These are phyloP conservation scores for Russula virescens DNA, from an alignment of 768 basidiomycete genomes.

Conservation along the genomic window DNA sequence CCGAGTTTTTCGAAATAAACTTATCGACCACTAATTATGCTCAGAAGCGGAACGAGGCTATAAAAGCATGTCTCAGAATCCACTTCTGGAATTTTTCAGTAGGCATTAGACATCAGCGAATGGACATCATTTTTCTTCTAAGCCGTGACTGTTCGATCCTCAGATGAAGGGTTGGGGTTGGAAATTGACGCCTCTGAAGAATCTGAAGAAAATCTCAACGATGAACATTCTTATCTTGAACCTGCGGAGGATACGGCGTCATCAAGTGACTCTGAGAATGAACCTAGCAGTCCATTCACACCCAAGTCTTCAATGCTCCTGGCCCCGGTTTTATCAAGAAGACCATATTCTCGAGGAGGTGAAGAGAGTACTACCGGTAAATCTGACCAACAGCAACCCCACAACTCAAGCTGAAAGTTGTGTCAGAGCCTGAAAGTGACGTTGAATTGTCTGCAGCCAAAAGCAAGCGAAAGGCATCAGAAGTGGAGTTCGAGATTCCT, in stretches of 20 bases:
- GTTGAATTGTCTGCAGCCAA: background rate
- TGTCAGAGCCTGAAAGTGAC: constrained; percentile 31
- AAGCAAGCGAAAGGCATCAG: constrained; percentile 14
- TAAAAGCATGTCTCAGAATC: constrained; percentile 23
- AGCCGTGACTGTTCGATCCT: background rate
- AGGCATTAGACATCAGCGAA: constrained; percentile 13
- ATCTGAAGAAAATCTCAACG: constrained; percentile 21
- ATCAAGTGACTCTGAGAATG: constrained; percentile 7
- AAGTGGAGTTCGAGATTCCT: constrained; percentile 13
- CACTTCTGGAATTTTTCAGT: constrained; percentile 29
- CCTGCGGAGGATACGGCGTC: constrained; percentile 9
- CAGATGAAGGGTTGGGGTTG: constrained; percentile 23
- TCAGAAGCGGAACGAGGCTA: constrained; percentile 9
- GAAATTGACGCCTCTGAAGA: constrained; percentile 25
- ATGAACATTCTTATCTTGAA: constrained; percentile 19
- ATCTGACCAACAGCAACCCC: background rate
- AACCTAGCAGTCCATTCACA: constrained; percentile 1
- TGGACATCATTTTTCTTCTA: background rate
- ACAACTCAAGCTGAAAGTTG: background rate
- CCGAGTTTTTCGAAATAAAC: constrained; percentile 13
- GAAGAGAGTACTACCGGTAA: constrained; percentile 21
- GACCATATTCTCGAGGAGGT: background rate
- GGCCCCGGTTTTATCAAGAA: background rate
- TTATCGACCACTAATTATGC: background rate
- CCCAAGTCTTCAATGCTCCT: background rate